Evolutionary conservation across 2,329 filamentous ascomycete species (phyloP).

Genomic region (Exophiala phaeomuriformis): DNA sequence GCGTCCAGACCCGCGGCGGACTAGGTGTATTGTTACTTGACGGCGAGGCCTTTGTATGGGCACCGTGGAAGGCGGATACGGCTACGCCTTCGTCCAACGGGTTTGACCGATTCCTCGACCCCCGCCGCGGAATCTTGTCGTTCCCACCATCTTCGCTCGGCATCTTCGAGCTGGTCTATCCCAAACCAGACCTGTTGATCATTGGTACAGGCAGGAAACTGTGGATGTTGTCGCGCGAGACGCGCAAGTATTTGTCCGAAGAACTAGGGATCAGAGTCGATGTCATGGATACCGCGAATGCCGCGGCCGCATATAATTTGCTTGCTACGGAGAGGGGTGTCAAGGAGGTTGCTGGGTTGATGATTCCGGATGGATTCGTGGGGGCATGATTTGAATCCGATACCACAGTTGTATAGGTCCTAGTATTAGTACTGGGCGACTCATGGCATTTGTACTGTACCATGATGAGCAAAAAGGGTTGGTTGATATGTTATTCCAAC

Average conservation of each 20-base stretch:
- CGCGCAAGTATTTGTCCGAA: slow-evolving; percentile 60
- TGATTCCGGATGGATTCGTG: slow-evolving; percentile 18
- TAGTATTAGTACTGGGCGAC: no score
- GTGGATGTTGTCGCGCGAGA: slow-evolving; percentile 66
- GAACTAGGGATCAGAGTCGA: slow-evolving; percentile 74
- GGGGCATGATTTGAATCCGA: slow-evolving; percentile 1
- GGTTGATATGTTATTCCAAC: no score
- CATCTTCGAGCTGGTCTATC: slow-evolving; percentile 23
- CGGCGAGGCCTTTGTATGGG: slow-evolving; percentile 84
- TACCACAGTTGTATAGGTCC: no score
- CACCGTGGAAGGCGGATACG: slow-evolving; percentile 55
- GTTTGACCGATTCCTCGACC: slow-evolving; percentile 9
- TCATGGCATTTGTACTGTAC: no score
- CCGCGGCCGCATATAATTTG: slow-evolving; percentile 88
- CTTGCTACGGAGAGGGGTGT: slow-evolving; percentile 82
- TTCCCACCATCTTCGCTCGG: slow-evolving; percentile 17
- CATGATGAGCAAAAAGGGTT: no score
- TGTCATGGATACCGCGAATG: slow-evolving; percentile 85
- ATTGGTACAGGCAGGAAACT: slow-evolving; percentile 76
- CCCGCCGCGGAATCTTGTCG: slow-evolving; percentile 9
- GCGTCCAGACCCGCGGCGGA: slow-evolving; percentile 60
- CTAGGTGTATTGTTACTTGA: slow-evolving; percentile 70
- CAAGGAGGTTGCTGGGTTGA: slow-evolving; percentile 52
- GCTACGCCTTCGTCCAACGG: neutral
- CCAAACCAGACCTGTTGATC: slow-evolving; percentile 66